Conservation (phyloP, 2,329 filamentous ascomycete species). For the Fusarium avenaceum region DNA sequence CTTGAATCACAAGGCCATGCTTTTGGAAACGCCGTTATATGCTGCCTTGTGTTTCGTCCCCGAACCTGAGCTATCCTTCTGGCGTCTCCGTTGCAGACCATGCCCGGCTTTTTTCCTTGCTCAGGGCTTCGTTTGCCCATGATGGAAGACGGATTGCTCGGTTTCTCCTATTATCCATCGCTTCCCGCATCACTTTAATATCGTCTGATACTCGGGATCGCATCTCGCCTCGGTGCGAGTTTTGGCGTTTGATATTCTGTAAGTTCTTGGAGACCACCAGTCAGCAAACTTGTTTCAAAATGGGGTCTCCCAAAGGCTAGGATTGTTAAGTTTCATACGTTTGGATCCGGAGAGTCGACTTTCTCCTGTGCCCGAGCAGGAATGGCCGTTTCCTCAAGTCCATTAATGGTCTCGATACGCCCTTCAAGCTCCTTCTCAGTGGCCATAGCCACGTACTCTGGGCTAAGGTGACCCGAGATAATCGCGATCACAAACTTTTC, state of each 20-base stretch:
- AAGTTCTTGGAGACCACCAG: conserved; percentile 50
- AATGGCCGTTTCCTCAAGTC: conserved; percentile 48
- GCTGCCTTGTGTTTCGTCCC: conserved; percentile 4
- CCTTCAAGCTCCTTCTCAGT: conserved; percentile 46
- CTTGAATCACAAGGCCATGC: conserved; percentile 4
- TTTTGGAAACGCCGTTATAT: not conserved
- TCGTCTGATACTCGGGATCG: conserved; percentile 48
- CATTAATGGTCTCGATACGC: conserved; percentile 47
- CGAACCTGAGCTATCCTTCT: conserved; percentile 12
- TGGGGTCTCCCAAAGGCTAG: not conserved
- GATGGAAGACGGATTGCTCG: conserved; percentile 47
- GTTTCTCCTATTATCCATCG: conserved; percentile 50
- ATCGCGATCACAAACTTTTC: conserved; percentile 53
- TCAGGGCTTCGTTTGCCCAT: conserved; percentile 53
- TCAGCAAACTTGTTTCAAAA: conserved; percentile 26
- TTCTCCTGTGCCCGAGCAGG: conserved; percentile 37
- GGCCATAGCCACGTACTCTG: conserved; percentile 50
- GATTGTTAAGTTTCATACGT: conserved; percentile 49
- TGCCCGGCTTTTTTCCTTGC: conserved; percentile 32
- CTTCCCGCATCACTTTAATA: conserved; percentile 52
- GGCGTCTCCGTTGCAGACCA: conserved; percentile 23
- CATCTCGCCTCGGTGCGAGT: conserved; percentile 19
- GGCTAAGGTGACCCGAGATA: conserved; percentile 45
- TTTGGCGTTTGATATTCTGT: conserved; percentile 49
- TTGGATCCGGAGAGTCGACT: conserved; percentile 47